Evolutionary conservation across 805 yeast species (phyloP), one percentile per base, ranked within the genome.

Genomic region (Barnettozyma vustinii): DNA sequence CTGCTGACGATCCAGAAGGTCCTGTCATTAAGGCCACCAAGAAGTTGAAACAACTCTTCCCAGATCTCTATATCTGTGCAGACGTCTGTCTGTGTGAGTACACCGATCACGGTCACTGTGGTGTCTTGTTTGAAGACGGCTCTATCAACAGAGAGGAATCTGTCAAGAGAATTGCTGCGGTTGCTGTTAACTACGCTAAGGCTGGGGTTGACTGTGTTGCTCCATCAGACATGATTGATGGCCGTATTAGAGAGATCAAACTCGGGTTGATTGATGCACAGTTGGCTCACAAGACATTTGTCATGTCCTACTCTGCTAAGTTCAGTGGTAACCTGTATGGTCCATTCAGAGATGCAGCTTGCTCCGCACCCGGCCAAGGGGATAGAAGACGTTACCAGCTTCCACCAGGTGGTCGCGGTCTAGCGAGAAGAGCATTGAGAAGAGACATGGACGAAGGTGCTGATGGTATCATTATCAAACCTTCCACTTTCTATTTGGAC

Each of bases 61-160:
- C 99, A 5, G 84, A 80, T 25, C 75, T 94, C 51, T 92, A 83
- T 65, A 80, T 94, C 54, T 81, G 90, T 77, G 87, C 96, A 62
- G 99, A 94, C 63, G 97, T 92, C 23, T 94, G 99, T 68, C 71
- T 94, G 46, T 94, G 99, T 72, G 99, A 94, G 69, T 94, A 89
- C 68, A 94, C 99, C 9, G 77, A 84, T 48, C 98, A 94, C 61
- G 99, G 99, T n/a, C 99, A 94, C 66, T 94, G 99, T 70, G 99
- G 99, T 37, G 75, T 90, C 15, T 74, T 94, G 46, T 76, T 83
- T 52, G 95, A 87, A 49, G 97, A 90, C 63, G 97, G 98, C 8
- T 63, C 87, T 9, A 79, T 94, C 59, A 84, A 86, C 63, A 77
- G 96, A 48, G 86, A 81, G 47, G 64, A 69, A 46, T 80, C 92